These are phyloP conservation scores for Colletotrichum shisoi DNA, from an alignment of 2,329 filamentous ascomycete genomes.

Conservation along the genomic window DNA sequence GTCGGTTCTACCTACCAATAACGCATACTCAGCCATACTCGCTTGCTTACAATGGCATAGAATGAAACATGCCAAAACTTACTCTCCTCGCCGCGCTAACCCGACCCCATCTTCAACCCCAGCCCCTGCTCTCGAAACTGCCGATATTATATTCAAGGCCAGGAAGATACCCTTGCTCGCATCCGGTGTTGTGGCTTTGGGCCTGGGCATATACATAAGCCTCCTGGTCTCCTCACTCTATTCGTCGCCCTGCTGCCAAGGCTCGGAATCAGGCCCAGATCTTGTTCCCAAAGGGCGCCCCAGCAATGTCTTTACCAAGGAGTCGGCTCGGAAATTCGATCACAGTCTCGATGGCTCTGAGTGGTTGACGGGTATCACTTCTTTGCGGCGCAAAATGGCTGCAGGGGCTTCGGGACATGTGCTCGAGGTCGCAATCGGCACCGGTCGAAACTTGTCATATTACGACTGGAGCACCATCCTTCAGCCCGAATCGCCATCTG, in stretches of 20 bases:
- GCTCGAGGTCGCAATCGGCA: conserved; percentile 69
- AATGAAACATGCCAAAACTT: background rate
- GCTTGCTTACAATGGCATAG: background rate
- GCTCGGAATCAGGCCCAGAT: conserved; percentile 45
- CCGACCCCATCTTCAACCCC: background rate
- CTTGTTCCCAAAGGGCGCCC: conserved; percentile 58
- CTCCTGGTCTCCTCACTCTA: conserved; percentile 31
- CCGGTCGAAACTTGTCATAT: conserved; percentile 67
- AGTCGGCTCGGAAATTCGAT: conserved; percentile 65
- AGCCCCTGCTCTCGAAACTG: conserved; percentile 21
- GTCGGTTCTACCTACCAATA: background rate
- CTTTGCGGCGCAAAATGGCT: conserved; percentile 60
- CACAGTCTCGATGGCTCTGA: conserved; percentile 65
- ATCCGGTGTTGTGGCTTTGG: conserved; percentile 33
- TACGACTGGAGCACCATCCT: conserved; percentile 59
- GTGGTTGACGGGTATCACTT: conserved; percentile 63
- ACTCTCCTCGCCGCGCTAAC: conserved; percentile 1
- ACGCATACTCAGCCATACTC: background rate
- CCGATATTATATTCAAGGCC: conserved; percentile 35
- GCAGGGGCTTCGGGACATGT: conserved; percentile 62
- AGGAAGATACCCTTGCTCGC: conserved; percentile 34
- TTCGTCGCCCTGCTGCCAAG: conserved; percentile 2
- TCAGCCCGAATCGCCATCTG: background rate
- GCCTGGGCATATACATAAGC: conserved; percentile 34
- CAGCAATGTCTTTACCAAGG: conserved; percentile 52